Evolutionary conservation across 2,329 filamentous ascomycete genomes (phyloP), one percentile per base, ranked within the genome.

Genomic region (Cercospora citrullina): DNA sequence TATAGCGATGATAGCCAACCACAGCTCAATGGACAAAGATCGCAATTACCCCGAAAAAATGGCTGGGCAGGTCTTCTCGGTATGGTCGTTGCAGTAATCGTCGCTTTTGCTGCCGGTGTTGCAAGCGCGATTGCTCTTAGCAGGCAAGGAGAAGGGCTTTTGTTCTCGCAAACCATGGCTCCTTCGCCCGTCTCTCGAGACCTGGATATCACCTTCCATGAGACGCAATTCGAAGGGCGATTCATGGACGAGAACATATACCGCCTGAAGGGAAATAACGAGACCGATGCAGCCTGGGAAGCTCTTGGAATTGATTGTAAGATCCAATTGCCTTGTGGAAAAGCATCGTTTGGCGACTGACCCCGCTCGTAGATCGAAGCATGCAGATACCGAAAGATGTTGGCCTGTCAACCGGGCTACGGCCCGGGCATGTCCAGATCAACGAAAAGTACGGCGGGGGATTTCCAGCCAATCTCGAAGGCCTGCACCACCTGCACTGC

Each of bases 401-500:
- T 36, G 71, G 59, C 16, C 51, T 36, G 23, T 55, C 68, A 16
- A 85, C 84, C 5, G 87, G 87, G 0, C 77, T 89, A 16, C 79
- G 81, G 0, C 70, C 74, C 4, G 82, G 85, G 21, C 87, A 89
- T 67, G 87, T 89, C 9, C 85, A 87, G 70, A 81, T 88, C 18
- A 81, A 79, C 6, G 77, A 81, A 3, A 81, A 85, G 63, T 84
- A 89, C 71, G 87, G 87, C 0, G 86, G 86, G 21, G 87, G 87
- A 0, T 89, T 83, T 74, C 78, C 85, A 4, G 86, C 85, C n/a
- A 87, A 87, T 33, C 83, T 87, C 1, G 85, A 87, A 74, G 85
- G 85, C 3, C 77, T 87, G 75, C 85, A 87, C 72, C 85, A 87
- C 67, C 74, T 87, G 14, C 86, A 89, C 74, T 90, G 87, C 69